These are phyloP conservation scores for Fusarium circinatum DNA, from an alignment of 2,329 filamentous ascomycete species.

Conservation along the genomic window DNA sequence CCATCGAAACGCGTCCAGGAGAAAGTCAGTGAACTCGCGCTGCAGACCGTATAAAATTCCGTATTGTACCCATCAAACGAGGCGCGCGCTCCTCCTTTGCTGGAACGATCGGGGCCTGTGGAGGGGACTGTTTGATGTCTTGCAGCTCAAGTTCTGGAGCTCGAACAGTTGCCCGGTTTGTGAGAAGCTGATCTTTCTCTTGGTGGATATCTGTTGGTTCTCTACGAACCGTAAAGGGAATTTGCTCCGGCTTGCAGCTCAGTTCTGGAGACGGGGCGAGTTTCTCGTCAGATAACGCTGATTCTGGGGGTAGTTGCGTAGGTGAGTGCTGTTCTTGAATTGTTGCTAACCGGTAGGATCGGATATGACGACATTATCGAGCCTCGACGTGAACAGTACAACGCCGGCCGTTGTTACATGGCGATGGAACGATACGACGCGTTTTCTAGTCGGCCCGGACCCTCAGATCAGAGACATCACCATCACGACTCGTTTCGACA, in stretches of 20 bases:
- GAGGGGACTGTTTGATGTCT: neutral
- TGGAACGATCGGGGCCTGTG: neutral
- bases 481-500: conserved; percentile 15
- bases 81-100: neutral
- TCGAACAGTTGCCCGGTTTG: neutral
- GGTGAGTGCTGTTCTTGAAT: neutral
- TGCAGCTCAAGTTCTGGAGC: neutral
- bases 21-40: neutral
- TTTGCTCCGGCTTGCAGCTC: conserved; percentile 7
- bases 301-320: neutral
- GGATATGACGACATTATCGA: neutral
- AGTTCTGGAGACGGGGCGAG: conserved; percentile 2
- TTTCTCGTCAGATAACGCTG: neutral
- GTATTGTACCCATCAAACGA: neutral
- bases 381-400: neutral
- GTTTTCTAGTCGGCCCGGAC: neutral
- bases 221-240: neutral
- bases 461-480: conserved; percentile 14
- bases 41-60: neutral
- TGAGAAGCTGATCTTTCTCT: neutral
- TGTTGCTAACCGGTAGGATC: neutral
- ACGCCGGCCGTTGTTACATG: conserved; percentile 9
- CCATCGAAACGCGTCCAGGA: neutral
- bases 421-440: neutral
- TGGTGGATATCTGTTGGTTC: neutral